phyloP scores from a whole-genome alignment of 1,284 basidiomycete genomes.

The Schizopora paradoxa region DNA sequence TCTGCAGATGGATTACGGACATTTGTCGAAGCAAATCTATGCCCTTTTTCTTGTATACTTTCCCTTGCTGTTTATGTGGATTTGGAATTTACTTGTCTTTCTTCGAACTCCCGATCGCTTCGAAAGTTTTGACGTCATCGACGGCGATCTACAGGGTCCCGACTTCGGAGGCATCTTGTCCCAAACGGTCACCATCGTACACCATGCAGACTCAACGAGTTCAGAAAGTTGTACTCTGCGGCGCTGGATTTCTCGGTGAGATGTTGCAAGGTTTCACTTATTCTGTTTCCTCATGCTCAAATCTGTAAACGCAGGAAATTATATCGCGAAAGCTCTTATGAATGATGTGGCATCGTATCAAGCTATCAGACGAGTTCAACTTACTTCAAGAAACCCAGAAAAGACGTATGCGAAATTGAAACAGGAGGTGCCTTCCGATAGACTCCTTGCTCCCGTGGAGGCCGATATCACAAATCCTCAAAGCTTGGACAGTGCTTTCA shows the following conservation, averaged over 20 bases:
- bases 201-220: too few species aligned
- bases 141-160: too few species aligned
- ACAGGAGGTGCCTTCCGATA: slow-evolving; percentile 22
- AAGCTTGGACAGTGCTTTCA: slow-evolving; percentile 42
- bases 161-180: too few species aligned
- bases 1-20: too few species aligned
- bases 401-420: slow-evolving; percentile 32
- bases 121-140: too few species aligned
- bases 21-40: too few species aligned
- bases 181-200: too few species aligned
- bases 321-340: slow-evolving; percentile 45
- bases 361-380: slow-evolving; percentile 36
- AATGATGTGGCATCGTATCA: slow-evolving; percentile 27
- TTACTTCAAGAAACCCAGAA: slow-evolving; percentile 50
- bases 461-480: slow-evolving; percentile 50
- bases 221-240: slow-evolving; percentile 54
- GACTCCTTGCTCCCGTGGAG: slow-evolving; percentile 40
- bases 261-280: slow-evolving; percentile 1
- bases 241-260: slow-evolving; percentile 61
- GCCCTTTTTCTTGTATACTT: too few species aligned
- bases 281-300: background rate
- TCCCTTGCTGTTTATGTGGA: background rate
- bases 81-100: background rate
- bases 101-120: too few species aligned
- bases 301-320: slow-evolving; percentile 38